Percentiles rank a stretch among this genome's conserved stretches.
Evolutionary conservation across 2,329 filamentous ascomycete genomes (phyloP).

Genomic region (Nemania sp.): DNA sequence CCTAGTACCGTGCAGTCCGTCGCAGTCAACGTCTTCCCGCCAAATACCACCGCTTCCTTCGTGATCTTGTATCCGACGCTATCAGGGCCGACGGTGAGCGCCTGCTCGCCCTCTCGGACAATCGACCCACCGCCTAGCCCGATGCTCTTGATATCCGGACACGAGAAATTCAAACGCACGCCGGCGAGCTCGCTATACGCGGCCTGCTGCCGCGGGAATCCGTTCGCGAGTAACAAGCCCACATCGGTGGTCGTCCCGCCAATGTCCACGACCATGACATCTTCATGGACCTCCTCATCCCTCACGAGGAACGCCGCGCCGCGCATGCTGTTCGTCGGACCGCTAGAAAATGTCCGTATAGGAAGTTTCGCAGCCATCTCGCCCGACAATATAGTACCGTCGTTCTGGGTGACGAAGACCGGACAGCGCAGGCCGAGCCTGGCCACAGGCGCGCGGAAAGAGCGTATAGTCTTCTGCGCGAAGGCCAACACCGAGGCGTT

Average conservation of each 20-base stretch:
- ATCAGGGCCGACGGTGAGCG: constrained; percentile 59
- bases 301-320: constrained; percentile 63
- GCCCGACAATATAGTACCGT: constrained; percentile 62
- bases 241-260: constrained; percentile 70
- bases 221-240: constrained; percentile 61
- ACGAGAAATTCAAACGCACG: constrained; percentile 64
- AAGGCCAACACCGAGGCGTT: constrained; percentile 65
- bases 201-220: constrained; percentile 65
- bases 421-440: constrained; percentile 55
- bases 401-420: constrained; percentile 65
- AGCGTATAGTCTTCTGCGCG: constrained; percentile 58
- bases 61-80: constrained; percentile 63
- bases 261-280: constrained; percentile 65
- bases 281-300: constrained; percentile 38
- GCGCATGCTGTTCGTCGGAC: constrained; percentile 66
- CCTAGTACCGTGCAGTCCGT: constrained; percentile 56
- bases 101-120: constrained; percentile 45
- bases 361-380: constrained; percentile 58
- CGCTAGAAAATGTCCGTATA: constrained; percentile 64
- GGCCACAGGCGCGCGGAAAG: constrained; percentile 57
- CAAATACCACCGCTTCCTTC: constrained; percentile 59
- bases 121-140: constrained; percentile 63
- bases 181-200: constrained; percentile 65
- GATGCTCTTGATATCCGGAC: constrained; percentile 61
- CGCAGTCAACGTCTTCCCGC: constrained; percentile 58